Percentiles rank a stretch among this genome's conserved stretches.
These are phyloP conservation scores for Saccharomycopsis hybrid DNA, from an alignment of 1,139 yeast genomes.

Conservation along the genomic window DNA sequence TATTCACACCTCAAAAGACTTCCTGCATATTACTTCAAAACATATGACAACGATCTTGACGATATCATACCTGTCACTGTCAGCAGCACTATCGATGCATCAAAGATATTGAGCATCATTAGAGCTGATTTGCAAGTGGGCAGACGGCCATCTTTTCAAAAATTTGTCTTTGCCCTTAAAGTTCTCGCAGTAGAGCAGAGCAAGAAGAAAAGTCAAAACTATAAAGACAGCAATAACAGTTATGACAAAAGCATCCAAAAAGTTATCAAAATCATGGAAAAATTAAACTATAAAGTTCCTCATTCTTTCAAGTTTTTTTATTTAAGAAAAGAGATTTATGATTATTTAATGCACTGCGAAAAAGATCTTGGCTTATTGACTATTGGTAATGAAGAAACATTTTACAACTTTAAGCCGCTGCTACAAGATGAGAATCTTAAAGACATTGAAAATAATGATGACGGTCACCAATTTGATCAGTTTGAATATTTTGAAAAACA, in stretches of 20 bases:
- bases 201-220: background rate
- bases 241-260: background rate
- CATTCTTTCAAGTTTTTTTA: slow-evolving; percentile 5
- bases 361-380: background rate
- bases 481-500: background rate
- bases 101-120: too few species aligned
- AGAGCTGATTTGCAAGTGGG: background rate
- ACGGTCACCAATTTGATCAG: background rate
- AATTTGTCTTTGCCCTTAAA: background rate
- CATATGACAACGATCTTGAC: too few species aligned
- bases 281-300: slow-evolving; percentile 2
- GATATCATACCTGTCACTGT: too few species aligned
- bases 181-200: background rate
- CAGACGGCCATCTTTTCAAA: background rate
- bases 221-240: background rate
- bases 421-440: too few species aligned
- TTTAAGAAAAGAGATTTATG: slow-evolving; percentile 5
- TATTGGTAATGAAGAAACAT: background rate
- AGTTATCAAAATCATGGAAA: background rate
- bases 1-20: too few species aligned
- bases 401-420: too few species aligned
- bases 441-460: too few species aligned
- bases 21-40: too few species aligned
- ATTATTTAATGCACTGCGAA: slow-evolving; percentile 1
- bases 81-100: too few species aligned